Evolutionary conservation across 805 yeast genomes (phyloP).

Genomic region (Lachancea meyersii): DNA sequence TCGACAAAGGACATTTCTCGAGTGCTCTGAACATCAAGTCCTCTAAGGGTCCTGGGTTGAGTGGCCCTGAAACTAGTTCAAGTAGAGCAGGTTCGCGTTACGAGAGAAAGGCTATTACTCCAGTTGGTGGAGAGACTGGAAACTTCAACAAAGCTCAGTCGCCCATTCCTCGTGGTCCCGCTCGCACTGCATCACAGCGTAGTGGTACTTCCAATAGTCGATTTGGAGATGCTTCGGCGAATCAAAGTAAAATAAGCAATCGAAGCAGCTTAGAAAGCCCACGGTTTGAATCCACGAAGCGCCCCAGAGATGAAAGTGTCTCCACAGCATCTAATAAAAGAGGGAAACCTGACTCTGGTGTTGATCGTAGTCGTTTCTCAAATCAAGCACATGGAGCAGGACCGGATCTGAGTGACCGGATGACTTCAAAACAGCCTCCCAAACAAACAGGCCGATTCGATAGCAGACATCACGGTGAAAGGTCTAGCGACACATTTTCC

Average conservation of each 20-base stretch:
- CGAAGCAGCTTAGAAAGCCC: constrained; percentile 1
- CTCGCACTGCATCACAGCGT: neutral
- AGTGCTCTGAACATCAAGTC: neutral
- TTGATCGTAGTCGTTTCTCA: neutral
- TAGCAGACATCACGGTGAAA: neutral
- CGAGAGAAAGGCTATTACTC: neutral
- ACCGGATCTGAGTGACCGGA: neutral
- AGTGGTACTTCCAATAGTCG: neutral
- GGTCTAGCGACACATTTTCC: neutral
- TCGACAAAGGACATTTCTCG: neutral
- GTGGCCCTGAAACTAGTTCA: neutral
- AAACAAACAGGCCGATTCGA: neutral
- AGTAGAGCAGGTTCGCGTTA: neutral
- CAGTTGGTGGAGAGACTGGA: neutral
- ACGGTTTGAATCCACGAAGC: neutral
- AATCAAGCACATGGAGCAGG: neutral
- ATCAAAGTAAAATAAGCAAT: neutral
- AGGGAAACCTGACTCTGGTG: neutral
- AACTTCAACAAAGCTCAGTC: constrained; percentile 1
- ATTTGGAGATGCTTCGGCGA: neutral
- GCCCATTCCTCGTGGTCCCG: constrained; percentile 5
- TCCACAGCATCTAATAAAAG: neutral
- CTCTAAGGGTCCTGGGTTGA: neutral
- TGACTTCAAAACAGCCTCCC: neutral
- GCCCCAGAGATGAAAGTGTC: constrained; percentile 3